Evolutionary conservation across 1,139 yeast genomes (phyloP).

Genomic region (Pneumocystis sp.): DNA sequence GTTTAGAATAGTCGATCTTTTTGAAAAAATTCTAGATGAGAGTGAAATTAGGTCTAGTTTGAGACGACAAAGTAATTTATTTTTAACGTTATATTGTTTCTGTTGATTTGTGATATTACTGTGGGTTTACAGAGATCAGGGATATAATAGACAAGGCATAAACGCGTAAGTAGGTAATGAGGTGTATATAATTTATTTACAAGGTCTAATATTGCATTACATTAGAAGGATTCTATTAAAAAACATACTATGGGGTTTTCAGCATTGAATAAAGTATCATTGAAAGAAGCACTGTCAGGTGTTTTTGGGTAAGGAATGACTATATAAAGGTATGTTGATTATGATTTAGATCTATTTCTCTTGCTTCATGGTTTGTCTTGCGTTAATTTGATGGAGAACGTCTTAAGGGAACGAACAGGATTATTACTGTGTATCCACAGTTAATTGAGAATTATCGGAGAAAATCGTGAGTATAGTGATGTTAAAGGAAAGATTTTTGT

Average conservation of each 20-base stretch:
- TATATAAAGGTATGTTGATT: background rate
- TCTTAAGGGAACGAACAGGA: background rate
- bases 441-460: background rate
- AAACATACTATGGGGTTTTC: background rate
- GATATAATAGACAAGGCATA: too few relatives aligned
- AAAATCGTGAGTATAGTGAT: background rate
- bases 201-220: too few relatives aligned
- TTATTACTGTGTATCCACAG: background rate
- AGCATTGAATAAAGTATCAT: background rate
- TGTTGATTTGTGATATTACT: too few relatives aligned
- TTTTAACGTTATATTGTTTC: too few relatives aligned
- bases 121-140: too few relatives aligned
- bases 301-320: background rate
- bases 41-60: too few relatives aligned
- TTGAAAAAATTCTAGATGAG: too few relatives aligned
- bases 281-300: background rate
- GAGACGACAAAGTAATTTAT: too few relatives aligned
- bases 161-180: too few relatives aligned
- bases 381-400: background rate
- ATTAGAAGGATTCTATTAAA: too few relatives aligned
- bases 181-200: too few relatives aligned
- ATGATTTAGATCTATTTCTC: background rate
- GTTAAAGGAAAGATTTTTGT: background rate
- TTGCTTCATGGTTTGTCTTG: background rate
- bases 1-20: background rate